These are phyloP conservation scores for Colletotrichum scovillei DNA, from an alignment of 2,329 filamentous ascomycete species.

Conservation along the genomic window DNA sequence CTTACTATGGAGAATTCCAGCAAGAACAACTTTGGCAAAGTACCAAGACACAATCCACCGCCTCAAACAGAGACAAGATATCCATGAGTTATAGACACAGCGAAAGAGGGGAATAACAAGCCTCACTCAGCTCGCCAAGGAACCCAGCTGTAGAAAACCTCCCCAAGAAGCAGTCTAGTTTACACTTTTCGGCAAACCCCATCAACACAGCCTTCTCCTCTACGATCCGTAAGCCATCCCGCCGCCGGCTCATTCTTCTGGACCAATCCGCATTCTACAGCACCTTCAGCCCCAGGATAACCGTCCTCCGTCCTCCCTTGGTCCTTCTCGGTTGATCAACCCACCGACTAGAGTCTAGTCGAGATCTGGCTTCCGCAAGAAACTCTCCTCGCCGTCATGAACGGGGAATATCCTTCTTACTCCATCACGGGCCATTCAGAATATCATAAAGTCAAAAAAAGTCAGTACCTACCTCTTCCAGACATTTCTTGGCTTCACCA, in stretches of 20 bases:
- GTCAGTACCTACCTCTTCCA: not conserved
- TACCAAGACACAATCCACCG: not conserved
- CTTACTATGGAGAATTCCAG: not conserved
- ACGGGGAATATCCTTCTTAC: not conserved
- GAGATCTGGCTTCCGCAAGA: not conserved
- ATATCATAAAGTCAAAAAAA: not conserved
- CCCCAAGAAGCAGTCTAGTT: not conserved
- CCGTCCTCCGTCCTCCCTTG: conserved; percentile 3
- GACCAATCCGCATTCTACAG: not conserved
- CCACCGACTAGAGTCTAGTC: not conserved
- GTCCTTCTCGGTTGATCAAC: not conserved
- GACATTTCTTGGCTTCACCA: not conserved
- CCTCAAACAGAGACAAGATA: not conserved
- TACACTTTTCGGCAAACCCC: not conserved
- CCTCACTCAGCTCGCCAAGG: conserved; percentile 2
- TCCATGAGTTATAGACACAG: not conserved
- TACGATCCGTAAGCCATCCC: not conserved
- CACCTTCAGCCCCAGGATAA: conserved; percentile 7
- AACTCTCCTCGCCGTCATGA: not conserved
- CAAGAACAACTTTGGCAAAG: too few species aligned
- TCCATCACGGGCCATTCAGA: not conserved
- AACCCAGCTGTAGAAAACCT: not conserved
- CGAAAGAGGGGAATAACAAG: not conserved
- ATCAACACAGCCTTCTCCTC: not conserved
- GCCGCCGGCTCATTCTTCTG: not conserved